A percentile compares a stretch with the other conserved stretches of the same genome.
Conservation (phyloP, 106 monocot species). For the Chionographis japonica region DNA sequence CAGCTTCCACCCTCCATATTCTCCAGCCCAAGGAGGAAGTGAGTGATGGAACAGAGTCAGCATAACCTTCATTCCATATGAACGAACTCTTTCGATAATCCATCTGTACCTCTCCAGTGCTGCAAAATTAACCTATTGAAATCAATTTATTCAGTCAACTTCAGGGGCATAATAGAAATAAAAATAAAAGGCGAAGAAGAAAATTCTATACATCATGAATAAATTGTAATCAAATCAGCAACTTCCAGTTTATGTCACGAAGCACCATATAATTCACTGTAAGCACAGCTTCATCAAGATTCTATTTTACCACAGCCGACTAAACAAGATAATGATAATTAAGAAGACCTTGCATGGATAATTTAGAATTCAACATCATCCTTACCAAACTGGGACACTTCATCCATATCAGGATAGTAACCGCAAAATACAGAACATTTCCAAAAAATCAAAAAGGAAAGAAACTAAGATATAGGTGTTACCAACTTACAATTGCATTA, state of each 20-base stretch:
- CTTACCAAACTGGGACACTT: no score
- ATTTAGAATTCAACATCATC: no score
- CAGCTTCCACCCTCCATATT: slow-evolving; percentile 93
- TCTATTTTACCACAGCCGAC: no score
- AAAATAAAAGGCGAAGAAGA: not conserved
- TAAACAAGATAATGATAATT: no score
- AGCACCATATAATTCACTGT: no score
- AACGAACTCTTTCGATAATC: slow-evolving; percentile 81
- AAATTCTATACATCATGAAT: not conserved
- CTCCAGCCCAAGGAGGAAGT: slow-evolving; percentile 96
- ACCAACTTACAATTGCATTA: slow-evolving; percentile 48
- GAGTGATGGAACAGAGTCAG: slow-evolving; percentile 96
- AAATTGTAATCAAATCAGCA: not conserved
- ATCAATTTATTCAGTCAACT: slow-evolving; percentile 7
- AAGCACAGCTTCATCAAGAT: no score
- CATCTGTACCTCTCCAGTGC: slow-evolving; percentile 89
- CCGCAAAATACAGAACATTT: no score
- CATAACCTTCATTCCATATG: slow-evolving; percentile 96
- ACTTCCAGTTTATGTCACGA: no score
- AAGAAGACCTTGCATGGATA: no score
- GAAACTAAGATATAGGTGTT: not conserved
- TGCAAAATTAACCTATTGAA: slow-evolving; percentile 77
- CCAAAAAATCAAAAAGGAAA: not conserved
- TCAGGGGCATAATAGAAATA: not conserved
- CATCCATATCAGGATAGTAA: no score